Base-by-base conservation (phyloP, 768 basidiomycete species). In the Strobilomyces confusus region DNA sequence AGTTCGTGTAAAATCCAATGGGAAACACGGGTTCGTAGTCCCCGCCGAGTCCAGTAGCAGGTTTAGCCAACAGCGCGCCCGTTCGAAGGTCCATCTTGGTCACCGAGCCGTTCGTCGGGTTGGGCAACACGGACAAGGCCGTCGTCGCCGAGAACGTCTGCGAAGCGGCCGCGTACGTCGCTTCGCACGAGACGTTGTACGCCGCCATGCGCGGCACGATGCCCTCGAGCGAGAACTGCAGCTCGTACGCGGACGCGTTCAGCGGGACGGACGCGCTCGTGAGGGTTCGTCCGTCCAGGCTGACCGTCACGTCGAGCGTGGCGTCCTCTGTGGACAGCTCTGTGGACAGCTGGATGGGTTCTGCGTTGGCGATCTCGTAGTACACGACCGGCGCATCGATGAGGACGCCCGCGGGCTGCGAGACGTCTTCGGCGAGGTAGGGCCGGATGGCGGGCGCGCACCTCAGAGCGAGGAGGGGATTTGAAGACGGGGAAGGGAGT, bases 11-110 rank as follows among this genome's bases (percentile, higher is more conserved):
- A 51, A 72, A 75, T 15, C 74, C 74, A 70, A 69, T 66, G 30
- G 69, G 82, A 63, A 66, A 78, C 1, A 87, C 74, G 1, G 80
- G 77, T 22, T 78, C 74, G 56, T 78, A 84, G 8, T 68, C 56
- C 12, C 79, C 77, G 9, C 73, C 74, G 41, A 69, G 64, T n/a
- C 82, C 81, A 42, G 74, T 74, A 0, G 79, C 75, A 9, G 79
- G 79, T 43, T 75, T 69, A 2, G 80, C 82, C 36, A 82, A 61
- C 37, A 84, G 54, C 1, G 77, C 80, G 3, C 83, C 83, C 5
- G 81, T 84, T 32, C 81, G 74, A 45, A 79, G 67, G 62, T 83
- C 82, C 76, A 83, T 80, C 60, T 83, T 84, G 0, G 82, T 82
- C n/a, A 81, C 82, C 2, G 79, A 77, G 14, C 78, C 76, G 51